A percentile compares a stretch with the other conserved stretches of the same genome.
These are phyloP conservation scores for Xylaria venustula DNA, from an alignment of 495 filamentous ascomycete species.

Conservation along the genomic window DNA sequence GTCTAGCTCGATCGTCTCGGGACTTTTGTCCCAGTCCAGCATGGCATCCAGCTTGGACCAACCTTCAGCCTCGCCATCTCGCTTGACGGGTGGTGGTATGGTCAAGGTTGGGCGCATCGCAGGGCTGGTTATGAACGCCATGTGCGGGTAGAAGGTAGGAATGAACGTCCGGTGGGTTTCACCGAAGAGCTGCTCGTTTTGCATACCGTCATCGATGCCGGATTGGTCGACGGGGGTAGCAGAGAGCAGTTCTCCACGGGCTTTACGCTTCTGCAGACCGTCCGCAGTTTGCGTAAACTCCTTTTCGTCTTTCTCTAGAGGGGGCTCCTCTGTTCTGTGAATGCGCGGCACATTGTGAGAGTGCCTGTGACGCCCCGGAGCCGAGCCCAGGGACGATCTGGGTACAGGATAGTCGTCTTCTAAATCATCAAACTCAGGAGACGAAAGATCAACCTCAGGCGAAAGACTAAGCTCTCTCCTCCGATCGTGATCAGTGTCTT, in stretches of 20 bases:
- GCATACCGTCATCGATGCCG: slow-evolving; percentile 51
- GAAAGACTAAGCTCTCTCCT: slow-evolving; percentile 80
- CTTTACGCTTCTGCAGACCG: slow-evolving; percentile 74
- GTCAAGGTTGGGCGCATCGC: slow-evolving; percentile 43
- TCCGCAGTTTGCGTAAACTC: slow-evolving; percentile 95
- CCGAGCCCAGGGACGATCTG: slow-evolving; percentile 57
- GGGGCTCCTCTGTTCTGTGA: slow-evolving; percentile 73
- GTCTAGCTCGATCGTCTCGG: slow-evolving; percentile 85
- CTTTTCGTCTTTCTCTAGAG: slow-evolving; percentile 90
- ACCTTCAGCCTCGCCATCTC: slow-evolving; percentile 47
- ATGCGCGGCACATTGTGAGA: slow-evolving; percentile 53
- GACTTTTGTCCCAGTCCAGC: slow-evolving; percentile 69
- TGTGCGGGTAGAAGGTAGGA: slow-evolving; percentile 29
- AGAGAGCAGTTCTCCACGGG: slow-evolving; percentile 47
- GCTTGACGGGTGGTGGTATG: slow-evolving; percentile 41
- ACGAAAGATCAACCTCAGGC: slow-evolving; percentile 89
- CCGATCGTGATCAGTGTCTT: slow-evolving; percentile 68
- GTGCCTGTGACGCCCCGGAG: slow-evolving; percentile 48
- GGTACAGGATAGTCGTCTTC: slow-evolving; percentile 57
- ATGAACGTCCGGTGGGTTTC: slow-evolving; percentile 37
- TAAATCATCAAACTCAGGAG: slow-evolving; percentile 79
- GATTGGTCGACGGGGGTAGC: slow-evolving; percentile 43
- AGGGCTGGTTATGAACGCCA: slow-evolving; percentile 41
- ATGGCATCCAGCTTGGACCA: slow-evolving; percentile 54
- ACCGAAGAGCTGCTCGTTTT: slow-evolving; percentile 53